These are phyloP conservation scores for Sinapis alba DNA, from an alignment of 441 rosid genomes.

Conservation along the genomic window DNA sequence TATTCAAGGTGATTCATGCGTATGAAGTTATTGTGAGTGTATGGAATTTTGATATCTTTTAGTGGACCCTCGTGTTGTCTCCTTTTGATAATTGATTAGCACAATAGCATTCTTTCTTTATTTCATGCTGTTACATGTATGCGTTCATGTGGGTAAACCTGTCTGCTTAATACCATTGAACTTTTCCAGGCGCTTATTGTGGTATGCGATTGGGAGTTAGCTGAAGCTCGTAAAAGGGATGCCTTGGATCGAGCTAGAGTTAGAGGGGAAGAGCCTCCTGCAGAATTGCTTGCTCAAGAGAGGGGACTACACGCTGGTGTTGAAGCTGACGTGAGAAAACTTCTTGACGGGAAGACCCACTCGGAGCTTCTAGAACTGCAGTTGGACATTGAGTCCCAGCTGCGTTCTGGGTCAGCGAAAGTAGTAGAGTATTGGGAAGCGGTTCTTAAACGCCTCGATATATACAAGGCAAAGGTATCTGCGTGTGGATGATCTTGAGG, in stretches of 20 bases:
- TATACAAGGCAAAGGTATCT: slow-evolving; percentile 87
- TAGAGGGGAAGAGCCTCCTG: slow-evolving; percentile 93
- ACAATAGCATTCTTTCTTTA: slow-evolving; percentile 1
- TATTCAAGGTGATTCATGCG: neutral
- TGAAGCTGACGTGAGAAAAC: slow-evolving; percentile 76
- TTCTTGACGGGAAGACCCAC: slow-evolving; percentile 78
- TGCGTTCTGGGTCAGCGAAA: slow-evolving; percentile 89
- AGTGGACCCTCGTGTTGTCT: neutral
- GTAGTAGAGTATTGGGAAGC: slow-evolving; percentile 99
- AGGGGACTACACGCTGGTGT: slow-evolving; percentile 90
- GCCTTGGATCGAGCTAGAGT: slow-evolving; percentile 92
- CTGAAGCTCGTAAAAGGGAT: slow-evolving; percentile 88
- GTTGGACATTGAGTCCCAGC: slow-evolving; percentile 70
- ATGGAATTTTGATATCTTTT: neutral
- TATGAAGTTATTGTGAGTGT: slow-evolving; percentile 13
- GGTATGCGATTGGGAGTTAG: slow-evolving; percentile 92
- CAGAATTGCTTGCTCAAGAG: slow-evolving; percentile 89
- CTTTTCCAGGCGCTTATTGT: slow-evolving; percentile 75
- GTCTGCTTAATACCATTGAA: slow-evolving; percentile 8
- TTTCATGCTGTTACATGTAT: slow-evolving; percentile 4
- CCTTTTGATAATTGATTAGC: neutral
- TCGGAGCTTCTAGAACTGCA: slow-evolving; percentile 67
- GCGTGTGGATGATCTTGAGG: neutral
- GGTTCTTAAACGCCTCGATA: slow-evolving; percentile 80
- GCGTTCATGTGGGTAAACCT: slow-evolving; percentile 2